These are phyloP conservation scores for Fusarium praegraminearum DNA, from an alignment of 2,329 filamentous ascomycete genomes.

Conservation along the genomic window DNA sequence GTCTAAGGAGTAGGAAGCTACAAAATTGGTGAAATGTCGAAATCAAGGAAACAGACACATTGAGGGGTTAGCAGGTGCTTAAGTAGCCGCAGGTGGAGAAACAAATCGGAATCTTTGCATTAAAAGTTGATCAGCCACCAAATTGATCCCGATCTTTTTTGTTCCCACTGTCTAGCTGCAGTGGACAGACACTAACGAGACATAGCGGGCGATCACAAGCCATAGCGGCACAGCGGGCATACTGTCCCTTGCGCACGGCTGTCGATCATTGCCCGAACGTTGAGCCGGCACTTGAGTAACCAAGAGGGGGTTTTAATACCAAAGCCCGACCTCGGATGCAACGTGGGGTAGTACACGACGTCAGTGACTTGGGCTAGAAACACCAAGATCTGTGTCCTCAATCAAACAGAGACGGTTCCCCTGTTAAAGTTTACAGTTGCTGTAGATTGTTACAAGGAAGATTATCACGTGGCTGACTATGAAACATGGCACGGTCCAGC, in stretches of 20 bases:
- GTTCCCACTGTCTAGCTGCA: neutral
- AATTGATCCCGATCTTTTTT: neutral
- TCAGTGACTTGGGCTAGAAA: neutral
- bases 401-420: no score
- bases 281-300: neutral
- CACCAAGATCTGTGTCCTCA: no score
- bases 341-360: neutral
- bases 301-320: neutral
- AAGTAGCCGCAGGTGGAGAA: neutral
- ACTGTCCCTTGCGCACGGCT: neutral
- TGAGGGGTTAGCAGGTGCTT: neutral
- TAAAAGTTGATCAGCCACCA: neutral
- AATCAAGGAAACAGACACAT: neutral
- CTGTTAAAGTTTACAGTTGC: neutral
- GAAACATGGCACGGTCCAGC: neutral
- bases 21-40: neutral
- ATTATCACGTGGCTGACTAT: neutral
- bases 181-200: neutral
- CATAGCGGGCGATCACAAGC: neutral
- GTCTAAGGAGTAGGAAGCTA: accelerated
- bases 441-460: no score
- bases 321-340: neutral
- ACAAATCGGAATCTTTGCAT: neutral
- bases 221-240: neutral
- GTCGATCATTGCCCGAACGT: neutral